Evolutionary conservation across 2,329 filamentous ascomycete genomes (phyloP).

Genomic region (Stachybotrys chartarum): DNA sequence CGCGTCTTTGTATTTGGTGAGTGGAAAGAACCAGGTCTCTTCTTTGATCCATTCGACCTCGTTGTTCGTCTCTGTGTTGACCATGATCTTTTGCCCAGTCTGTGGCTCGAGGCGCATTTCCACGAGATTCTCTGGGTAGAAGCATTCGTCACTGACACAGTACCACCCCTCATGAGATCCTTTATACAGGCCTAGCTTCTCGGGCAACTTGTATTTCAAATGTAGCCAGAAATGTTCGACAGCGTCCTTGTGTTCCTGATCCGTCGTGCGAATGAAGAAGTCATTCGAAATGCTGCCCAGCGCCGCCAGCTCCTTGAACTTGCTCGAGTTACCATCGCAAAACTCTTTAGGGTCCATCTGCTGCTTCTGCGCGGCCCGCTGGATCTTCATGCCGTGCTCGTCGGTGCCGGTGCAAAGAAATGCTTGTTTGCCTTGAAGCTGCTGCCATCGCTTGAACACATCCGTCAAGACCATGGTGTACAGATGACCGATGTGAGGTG

Average conservation of each 20-base stretch:
- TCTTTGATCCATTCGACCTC: constrained; percentile 94
- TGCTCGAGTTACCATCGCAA: constrained; percentile 75
- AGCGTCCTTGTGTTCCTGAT: constrained; percentile 70
- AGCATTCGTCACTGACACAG: constrained; percentile 92
- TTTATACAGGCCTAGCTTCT: constrained; percentile 73
- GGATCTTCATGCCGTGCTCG: constrained; percentile 96
- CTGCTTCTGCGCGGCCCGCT: constrained; percentile 70
- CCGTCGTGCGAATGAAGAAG: constrained; percentile 89
- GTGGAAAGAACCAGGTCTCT: constrained; percentile 87
- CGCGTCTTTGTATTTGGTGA: constrained; percentile 73
- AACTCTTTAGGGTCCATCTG: constrained; percentile 72
- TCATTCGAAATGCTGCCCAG: constrained; percentile 68
- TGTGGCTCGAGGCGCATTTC: constrained; percentile 67
- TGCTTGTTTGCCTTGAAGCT: constrained; percentile 63
- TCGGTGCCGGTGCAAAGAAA: constrained; percentile 87
- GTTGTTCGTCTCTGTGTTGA: constrained; percentile 79
- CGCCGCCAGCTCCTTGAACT: constrained; percentile 69
- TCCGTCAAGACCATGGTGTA: constrained; percentile 90
- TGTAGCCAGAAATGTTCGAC: constrained; percentile 87
- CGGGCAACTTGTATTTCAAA: constrained; percentile 45
- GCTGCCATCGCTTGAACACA: constrained; percentile 86
- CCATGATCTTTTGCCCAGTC: constrained; percentile 78
- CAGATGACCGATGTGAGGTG: constrained; percentile 89
- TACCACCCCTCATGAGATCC: constrained; percentile 93
- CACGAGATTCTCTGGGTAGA: constrained; percentile 74